phyloP scores from a whole-genome alignment of 768 basidiomycete species.

The Sarcodon sp. region DNA sequence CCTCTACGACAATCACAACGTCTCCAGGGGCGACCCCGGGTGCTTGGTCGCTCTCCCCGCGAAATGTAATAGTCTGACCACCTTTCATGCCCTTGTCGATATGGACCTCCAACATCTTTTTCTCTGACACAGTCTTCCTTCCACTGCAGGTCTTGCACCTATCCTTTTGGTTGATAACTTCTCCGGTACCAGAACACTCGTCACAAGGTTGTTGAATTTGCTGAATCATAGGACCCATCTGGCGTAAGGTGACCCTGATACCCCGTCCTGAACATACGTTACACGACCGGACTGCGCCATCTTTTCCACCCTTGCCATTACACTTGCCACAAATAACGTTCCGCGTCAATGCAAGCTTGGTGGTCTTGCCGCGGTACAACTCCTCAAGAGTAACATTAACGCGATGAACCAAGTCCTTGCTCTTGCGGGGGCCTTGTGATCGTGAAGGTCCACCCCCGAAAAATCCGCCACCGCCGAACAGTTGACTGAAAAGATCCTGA shows the following conservation, averaged over 20 bases:
- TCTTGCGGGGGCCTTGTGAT: conserved; percentile 69
- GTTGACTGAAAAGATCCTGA: conserved; percentile 91
- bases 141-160: conserved; percentile 87
- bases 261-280: conserved; percentile 76
- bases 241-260: conserved; percentile 80
- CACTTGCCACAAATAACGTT: conserved; percentile 91
- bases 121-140: conserved; percentile 89
- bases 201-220: conserved; percentile 94
- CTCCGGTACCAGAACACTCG: conserved; percentile 90
- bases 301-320: conserved; percentile 95
- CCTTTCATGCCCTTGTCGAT: conserved; percentile 98
- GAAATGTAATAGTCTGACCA: conserved; percentile 80
- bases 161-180: conserved; percentile 90
- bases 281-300: conserved; percentile 84
- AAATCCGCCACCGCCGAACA: conserved; percentile 77
- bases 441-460: conserved; percentile 59
- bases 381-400: conserved; percentile 96
- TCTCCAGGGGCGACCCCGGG: conserved; percentile 87
- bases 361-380: conserved; percentile 97
- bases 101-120: conserved; percentile 95
- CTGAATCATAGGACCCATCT: conserved; percentile 99
- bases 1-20: conserved; percentile 87
- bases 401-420: conserved; percentile 96
- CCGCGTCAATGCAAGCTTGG: conserved; percentile 92
- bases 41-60: conserved; percentile 87